phyloP scores from a whole-genome alignment of 768 basidiomycete species.

The Phallus indusiatus region DNA sequence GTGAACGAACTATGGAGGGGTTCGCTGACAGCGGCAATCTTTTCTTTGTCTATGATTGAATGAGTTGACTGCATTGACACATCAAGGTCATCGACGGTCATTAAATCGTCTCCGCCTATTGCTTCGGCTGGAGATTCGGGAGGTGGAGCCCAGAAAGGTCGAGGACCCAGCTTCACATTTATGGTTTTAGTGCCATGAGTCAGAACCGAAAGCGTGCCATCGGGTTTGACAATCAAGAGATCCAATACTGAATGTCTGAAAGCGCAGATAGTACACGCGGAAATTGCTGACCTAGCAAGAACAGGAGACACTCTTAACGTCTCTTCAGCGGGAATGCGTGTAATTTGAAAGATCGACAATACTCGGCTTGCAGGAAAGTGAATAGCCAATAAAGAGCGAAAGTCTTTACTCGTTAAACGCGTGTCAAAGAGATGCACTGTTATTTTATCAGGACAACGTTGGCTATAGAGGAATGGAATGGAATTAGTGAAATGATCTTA shows the following conservation, averaged over 20 bases:
- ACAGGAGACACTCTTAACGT: constrained; percentile 32
- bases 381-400: constrained; percentile 46
- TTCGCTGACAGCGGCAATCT: constrained; percentile 38
- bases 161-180: constrained; percentile 16
- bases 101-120: neutral
- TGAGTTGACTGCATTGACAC: constrained; percentile 8
- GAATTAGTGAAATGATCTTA: neutral
- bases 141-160: constrained; percentile 21
- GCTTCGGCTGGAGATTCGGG: constrained; percentile 10
- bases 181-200: constrained; percentile 44
- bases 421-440: constrained; percentile 54
- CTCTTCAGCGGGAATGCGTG: constrained; percentile 29
- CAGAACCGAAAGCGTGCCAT: constrained; percentile 43
- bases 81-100: constrained; percentile 6
- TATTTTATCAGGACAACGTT: constrained; percentile 37
- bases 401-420: constrained; percentile 45
- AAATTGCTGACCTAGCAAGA: constrained; percentile 34
- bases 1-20: constrained; percentile 43
- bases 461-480: constrained; percentile 20
- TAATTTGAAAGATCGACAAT: constrained; percentile 40
- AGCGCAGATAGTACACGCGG: constrained; percentile 48
- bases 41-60: constrained; percentile 14
- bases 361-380: constrained; percentile 40
- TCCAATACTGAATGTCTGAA: constrained; percentile 61
- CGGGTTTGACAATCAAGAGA: constrained; percentile 53